These are phyloP conservation scores for Lanzia echinophila DNA, from an alignment of 2,329 filamentous ascomycete genomes.

Conservation along the genomic window DNA sequence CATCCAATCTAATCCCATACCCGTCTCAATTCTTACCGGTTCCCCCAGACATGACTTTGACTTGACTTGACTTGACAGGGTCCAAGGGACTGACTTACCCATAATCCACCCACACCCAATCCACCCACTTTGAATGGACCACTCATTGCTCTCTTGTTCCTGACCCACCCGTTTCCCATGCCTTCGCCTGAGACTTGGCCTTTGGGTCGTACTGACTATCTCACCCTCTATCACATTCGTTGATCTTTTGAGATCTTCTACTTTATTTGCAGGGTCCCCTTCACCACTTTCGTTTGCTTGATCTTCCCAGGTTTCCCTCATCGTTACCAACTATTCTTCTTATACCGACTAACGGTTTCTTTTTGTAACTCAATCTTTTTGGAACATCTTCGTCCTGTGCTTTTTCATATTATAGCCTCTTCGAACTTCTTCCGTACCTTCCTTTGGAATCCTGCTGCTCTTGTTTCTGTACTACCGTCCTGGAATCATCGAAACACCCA, in stretches of 20 bases:
- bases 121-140: conserved; percentile 6
- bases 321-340: conserved; percentile 27
- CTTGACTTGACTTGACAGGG: background rate
- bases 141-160: conserved; percentile 21
- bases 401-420: conserved; percentile 25
- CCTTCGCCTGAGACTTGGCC: conserved; percentile 22
- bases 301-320: conserved; percentile 25
- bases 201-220: conserved; percentile 26
- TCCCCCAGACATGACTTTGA: conserved; percentile 22
- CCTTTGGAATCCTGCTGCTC: conserved; percentile 31
- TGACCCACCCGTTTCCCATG: conserved; percentile 20
- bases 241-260: conserved; percentile 26
- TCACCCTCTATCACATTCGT: conserved; percentile 26
- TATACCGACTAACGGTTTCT: conserved; percentile 30
- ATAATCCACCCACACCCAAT: background rate
- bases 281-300: conserved; percentile 27
- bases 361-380: conserved; percentile 30
- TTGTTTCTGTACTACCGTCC: conserved; percentile 13
- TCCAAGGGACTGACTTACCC: background rate
- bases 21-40: conserved; percentile 19
- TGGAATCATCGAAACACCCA: background rate
- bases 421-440: conserved; percentile 31
- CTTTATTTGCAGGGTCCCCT: conserved; percentile 32
- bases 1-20: conserved; percentile 17
- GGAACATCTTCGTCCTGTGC: conserved; percentile 30